Conservation (phyloP, 208 protist species). For the Porcisia deanei region DNA sequence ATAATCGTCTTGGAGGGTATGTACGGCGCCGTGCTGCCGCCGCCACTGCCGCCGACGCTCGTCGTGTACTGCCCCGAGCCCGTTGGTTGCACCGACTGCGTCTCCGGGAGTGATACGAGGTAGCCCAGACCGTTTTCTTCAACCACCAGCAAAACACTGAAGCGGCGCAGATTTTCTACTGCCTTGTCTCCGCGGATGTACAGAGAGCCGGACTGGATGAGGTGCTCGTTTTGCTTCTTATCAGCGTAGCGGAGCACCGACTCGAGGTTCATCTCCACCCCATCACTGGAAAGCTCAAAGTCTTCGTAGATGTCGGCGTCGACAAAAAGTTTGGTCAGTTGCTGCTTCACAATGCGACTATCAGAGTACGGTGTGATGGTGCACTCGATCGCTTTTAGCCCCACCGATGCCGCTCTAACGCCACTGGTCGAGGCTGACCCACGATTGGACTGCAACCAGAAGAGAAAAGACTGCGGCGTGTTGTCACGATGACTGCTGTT, state of each 20-base stretch:
- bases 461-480: conserved; percentile 56
- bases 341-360: conserved; percentile 53
- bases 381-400: conserved; percentile 51
- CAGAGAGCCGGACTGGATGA: conserved; percentile 54
- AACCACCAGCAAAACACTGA: conserved; percentile 72
- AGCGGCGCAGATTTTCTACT: conserved; percentile 71
- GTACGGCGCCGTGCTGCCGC: conserved; percentile 42
- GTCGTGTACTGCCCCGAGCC: conserved; percentile 21
- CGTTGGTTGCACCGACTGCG: conserved; percentile 29
- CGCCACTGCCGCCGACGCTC: conserved; percentile 24
- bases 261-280: conserved; percentile 63
- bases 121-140: conserved; percentile 68
- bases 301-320: conserved; percentile 72
- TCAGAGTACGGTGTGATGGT: conserved; percentile 60
- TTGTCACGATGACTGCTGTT: conserved; percentile 10
- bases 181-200: conserved; percentile 80
- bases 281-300: conserved; percentile 52
- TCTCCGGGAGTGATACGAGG: conserved; percentile 82
- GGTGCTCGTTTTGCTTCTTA: conserved; percentile 65
- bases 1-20: conserved; percentile 51
- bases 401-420: neutral
- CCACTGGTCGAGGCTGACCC: neutral
- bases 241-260: conserved; percentile 71
- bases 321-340: conserved; percentile 64
- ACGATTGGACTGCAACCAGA: conserved; percentile 50